Percentiles rank a stretch among this genome's conserved stretches.
Evolutionary conservation across 352 stramenopile species (phyloP).

Genomic region (Globisporangium echinulatum): DNA sequence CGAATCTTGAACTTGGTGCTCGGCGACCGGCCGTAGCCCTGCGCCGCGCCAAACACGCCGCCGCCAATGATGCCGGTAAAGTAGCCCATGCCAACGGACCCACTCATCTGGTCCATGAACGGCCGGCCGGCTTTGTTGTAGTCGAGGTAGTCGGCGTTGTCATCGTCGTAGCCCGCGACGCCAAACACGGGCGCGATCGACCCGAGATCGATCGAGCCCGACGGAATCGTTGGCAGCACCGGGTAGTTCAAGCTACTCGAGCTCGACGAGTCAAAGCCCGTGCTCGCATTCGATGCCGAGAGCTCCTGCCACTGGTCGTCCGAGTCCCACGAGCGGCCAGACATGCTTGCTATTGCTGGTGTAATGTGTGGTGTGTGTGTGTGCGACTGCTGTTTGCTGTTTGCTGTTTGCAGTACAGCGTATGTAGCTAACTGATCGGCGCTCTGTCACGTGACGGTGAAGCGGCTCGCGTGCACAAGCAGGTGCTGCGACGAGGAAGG

Average conservation of each 20-base stretch:
- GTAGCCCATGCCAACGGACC: constrained; percentile 74
- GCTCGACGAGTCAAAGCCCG: constrained; percentile 34
- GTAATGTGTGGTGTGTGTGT: neutral
- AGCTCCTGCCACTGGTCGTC: constrained; percentile 76
- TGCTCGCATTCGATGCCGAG: constrained; percentile 20
- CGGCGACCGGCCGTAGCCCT: constrained; percentile 64
- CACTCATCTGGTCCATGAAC: constrained; percentile 81
- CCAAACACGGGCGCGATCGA: constrained; percentile 84
- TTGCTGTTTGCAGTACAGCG: no score
- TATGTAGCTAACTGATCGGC: no score
- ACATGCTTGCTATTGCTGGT: constrained; percentile 21
- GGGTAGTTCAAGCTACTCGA: constrained; percentile 58
- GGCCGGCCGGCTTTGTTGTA: constrained; percentile 80
- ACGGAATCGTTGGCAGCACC: constrained; percentile 66
- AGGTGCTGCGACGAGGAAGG: no score
- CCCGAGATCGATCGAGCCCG: constrained; percentile 72
- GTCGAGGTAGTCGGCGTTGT: constrained; percentile 77
- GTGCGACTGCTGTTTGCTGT: neutral
- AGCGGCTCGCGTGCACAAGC: no score
- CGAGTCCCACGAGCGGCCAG: constrained; percentile 50
- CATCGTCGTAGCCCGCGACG: constrained; percentile 68
- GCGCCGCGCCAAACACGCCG: constrained; percentile 54
- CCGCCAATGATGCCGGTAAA: constrained; percentile 82
- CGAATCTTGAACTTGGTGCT: constrained; percentile 86
- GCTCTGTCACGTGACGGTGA: no score